Base-by-base conservation (phyloP, 2,329 filamentous ascomycete species). In the Fusarium citri region DNA sequence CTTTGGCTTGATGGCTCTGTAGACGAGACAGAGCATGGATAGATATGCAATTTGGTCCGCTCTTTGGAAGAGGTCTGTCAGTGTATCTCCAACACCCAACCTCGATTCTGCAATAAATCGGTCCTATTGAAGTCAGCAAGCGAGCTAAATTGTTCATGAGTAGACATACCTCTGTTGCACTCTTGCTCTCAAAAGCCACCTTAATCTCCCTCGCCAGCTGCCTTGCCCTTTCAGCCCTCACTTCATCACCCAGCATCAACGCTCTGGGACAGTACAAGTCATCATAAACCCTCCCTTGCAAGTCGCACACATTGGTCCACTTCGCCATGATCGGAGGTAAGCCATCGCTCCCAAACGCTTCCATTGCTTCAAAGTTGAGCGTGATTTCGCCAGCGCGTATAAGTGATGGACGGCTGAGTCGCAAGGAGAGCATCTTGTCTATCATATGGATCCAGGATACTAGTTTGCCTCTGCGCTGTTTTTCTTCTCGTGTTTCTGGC, bases 361-460 rank as follows among this genome's bases (percentile, higher is more conserved):
- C 59, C 1, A 63, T 20, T 3, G 22, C 26, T 11, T 63, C 59
- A 4, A 63, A 63, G 4, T 55, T 11, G 0, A 63, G 6, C 1
- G 46, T 63, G 6, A 63, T 55, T 20, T 63, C 57, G 0, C 57
- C 58, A 9, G 54, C 59, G 1, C 59, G 41, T 2, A 63, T 63
- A 5, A 63, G 28, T 4, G 42, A 51, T 1, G 59, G 58, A 9
- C 59, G 31, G 3, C 47, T 63, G 0, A 63, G 48, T 2, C 59
- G 23, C n/a, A 63, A n/a, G 8, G 59, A 18, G 6, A 63, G 59
- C 57, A 63, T 47, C 8, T 63, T 63, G 14, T 63, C 59, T 2
- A 60, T 22, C 16, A 63, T 31, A 8, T 63, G 59, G 3, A 63
- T 47, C 12, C 30, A 55, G 6, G 34, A 55, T 0, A 63, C 34